Evolutionary conservation across 257 asterid genomes (phyloP).

Genomic region (Solanum medicagineum): DNA sequence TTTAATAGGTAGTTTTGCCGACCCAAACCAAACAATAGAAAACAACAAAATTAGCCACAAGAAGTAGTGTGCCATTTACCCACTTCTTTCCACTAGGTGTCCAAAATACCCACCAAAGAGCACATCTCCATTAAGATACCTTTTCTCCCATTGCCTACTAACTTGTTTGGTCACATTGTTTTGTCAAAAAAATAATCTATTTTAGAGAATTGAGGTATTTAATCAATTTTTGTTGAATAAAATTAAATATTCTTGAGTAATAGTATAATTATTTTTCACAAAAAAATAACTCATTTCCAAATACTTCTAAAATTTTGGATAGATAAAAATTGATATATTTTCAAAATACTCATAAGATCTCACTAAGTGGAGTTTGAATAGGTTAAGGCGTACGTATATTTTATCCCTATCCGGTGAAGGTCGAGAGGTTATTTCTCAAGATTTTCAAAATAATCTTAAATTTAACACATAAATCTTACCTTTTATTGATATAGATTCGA

Average conservation of each 20-base stretch:
- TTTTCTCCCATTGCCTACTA: not conserved
- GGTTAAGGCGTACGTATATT: too few species aligned
- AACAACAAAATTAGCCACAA: not conserved
- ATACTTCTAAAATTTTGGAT: too few species aligned
- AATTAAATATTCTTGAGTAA: not conserved
- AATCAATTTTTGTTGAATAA: not conserved
- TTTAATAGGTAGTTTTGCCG: not conserved
- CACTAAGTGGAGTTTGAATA: too few species aligned
- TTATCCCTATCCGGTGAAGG: too few species aligned
- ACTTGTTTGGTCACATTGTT: not conserved
- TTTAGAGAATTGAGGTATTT: too few species aligned
- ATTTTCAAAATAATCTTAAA: not conserved
- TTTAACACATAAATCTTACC: not conserved
- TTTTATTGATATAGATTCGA: not conserved
- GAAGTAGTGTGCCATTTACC: not conserved
- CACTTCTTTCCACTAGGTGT: not conserved
- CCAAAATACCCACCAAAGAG: constrained; percentile 8
- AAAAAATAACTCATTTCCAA: too few species aligned
- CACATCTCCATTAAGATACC: constrained; percentile 11
- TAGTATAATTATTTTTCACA: not conserved
- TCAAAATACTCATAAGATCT: too few species aligned
- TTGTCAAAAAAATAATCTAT: too few species aligned
- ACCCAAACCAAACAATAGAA: not conserved
- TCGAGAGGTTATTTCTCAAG: too few species aligned
- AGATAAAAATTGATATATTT: too few species aligned